These are phyloP conservation scores for Epichloe uncinata DNA, from an alignment of 2,329 filamentous ascomycete genomes.

Conservation along the genomic window DNA sequence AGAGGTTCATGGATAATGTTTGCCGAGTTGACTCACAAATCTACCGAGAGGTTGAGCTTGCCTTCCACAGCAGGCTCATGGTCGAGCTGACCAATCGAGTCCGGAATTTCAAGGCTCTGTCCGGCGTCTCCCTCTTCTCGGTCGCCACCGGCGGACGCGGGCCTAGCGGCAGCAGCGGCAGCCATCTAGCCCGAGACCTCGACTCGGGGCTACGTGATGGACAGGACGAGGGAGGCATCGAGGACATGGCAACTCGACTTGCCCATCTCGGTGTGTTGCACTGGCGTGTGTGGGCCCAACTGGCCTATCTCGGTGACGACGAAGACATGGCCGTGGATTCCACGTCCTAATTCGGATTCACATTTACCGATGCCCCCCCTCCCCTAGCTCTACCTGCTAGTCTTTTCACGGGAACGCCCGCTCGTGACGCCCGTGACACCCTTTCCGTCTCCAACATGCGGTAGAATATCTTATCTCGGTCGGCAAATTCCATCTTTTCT, in stretches of 20 bases:
- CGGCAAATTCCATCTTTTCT: too few relatives aligned
- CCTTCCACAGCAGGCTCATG: slow-evolving; percentile 36
- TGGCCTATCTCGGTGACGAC: slow-evolving; percentile 48
- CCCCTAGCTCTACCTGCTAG: too few relatives aligned
- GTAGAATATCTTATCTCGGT: too few relatives aligned
- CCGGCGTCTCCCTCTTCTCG: slow-evolving; percentile 40
- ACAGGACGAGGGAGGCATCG: slow-evolving; percentile 40
- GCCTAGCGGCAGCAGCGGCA: slow-evolving; percentile 22
- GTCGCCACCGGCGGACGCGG: slow-evolving; percentile 39
- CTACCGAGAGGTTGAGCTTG: slow-evolving; percentile 35
- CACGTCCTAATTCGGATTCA: neutral
- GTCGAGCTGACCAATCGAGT: slow-evolving; percentile 35
- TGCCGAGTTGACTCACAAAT: slow-evolving; percentile 28
- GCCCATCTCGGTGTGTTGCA: slow-evolving; percentile 77
- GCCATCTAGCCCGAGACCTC: slow-evolving; percentile 20
- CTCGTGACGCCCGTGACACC: too few relatives aligned
- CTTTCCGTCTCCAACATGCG: too few relatives aligned
- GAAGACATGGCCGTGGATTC: slow-evolving; percentile 22
- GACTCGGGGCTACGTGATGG: slow-evolving; percentile 25
- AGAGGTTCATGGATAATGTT: slow-evolving; percentile 32
- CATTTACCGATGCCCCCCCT: neutral
- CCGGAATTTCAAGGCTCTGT: slow-evolving; percentile 37
- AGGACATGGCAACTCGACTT: slow-evolving; percentile 62
- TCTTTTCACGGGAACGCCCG: too few relatives aligned
- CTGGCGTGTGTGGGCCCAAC: slow-evolving; percentile 75